Percentiles rank a stretch among this genome's conserved stretches.
Evolutionary conservation across 1,284 basidiomycete genomes (phyloP).

Genomic region (Fomitopsis schrenkii): DNA sequence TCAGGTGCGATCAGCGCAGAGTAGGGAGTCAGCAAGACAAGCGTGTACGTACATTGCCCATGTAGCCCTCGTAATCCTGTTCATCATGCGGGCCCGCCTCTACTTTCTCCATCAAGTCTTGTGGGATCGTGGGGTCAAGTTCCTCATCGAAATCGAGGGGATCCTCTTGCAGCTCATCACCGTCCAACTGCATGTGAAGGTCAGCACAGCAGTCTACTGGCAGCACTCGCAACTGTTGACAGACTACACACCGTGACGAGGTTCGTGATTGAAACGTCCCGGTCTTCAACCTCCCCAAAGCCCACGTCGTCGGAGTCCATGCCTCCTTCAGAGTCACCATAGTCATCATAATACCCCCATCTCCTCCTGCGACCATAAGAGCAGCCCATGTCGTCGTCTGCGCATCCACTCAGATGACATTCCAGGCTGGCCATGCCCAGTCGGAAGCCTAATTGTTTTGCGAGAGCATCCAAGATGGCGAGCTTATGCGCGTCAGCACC

Average conservation of each 20-base stretch:
- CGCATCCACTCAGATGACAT: constrained; percentile 26
- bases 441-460: constrained; percentile 15
- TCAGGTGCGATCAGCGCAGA: not conserved
- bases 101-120: constrained; percentile 12
- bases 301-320: constrained; percentile 4
- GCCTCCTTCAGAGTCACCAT: too few species aligned
- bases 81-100: not conserved
- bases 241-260: constrained; percentile 20
- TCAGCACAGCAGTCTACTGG: not conserved
- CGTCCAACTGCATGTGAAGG: constrained; percentile 27
- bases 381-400: constrained; percentile 10
- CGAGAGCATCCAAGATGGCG: constrained; percentile 14
- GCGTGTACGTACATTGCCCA: constrained; percentile 35
- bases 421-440: constrained; percentile 35
- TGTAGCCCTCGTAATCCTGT: constrained; percentile 5
- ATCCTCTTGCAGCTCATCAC: constrained; percentile 14
- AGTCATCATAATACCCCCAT: too few species aligned
- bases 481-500: constrained; percentile 20
- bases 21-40: too few species aligned
- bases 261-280: constrained; percentile 22
- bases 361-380: too few species aligned
- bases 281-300: constrained; percentile 29
- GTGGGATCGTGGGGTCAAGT: constrained; percentile 28
- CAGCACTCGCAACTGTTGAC: not conserved
- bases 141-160: constrained; percentile 25